phyloP scores from a whole-genome alignment of 768 basidiomycete genomes.

The Phanerodontia chrysosporium region DNA sequence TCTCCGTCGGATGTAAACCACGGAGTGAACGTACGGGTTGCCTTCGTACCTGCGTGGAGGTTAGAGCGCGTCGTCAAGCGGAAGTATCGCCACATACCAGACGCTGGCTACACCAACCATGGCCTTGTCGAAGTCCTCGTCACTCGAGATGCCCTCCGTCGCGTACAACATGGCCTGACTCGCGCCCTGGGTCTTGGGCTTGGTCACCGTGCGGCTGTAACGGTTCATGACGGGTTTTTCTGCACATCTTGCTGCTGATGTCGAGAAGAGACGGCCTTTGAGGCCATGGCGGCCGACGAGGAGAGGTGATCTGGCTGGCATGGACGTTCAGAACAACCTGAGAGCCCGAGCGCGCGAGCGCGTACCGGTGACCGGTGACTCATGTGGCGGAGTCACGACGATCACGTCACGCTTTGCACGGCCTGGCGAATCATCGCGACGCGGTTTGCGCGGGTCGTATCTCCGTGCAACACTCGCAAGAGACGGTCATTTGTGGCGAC shows the following conservation, averaged over 20 bases:
- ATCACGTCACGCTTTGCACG: neutral
- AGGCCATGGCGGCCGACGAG: conserved; percentile 9
- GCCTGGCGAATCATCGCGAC: neutral
- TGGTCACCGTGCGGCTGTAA: conserved; percentile 80
- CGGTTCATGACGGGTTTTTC: conserved; percentile 41
- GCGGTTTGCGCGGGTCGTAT: neutral
- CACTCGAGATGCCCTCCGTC: conserved; percentile 82
- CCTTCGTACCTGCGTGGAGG: conserved; percentile 82
- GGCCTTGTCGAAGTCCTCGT: conserved; percentile 88
- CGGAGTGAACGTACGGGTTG: conserved; percentile 70
- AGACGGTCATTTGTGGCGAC: neutral
- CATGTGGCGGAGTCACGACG: neutral
- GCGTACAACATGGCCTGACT: conserved; percentile 99
- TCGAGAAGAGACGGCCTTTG: conserved; percentile 11
- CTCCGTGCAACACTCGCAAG: neutral
- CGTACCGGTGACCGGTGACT: neutral
- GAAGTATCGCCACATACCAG: conserved; percentile 56
- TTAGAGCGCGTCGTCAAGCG: conserved; percentile 15
- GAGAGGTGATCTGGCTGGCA: neutral
- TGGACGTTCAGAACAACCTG: neutral
- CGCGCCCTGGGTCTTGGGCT: conserved; percentile 92
- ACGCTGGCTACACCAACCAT: conserved; percentile 98
- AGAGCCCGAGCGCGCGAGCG: neutral
- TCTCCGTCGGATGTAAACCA: conserved; percentile 1
- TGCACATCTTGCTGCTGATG: conserved; percentile 9